Percentiles rank a stretch among this genome's conserved stretches.
phyloP scores from a whole-genome alignment of 371 early-diverging fungal genomes.

The Batrachochytrium dendrobatidis region DNA sequence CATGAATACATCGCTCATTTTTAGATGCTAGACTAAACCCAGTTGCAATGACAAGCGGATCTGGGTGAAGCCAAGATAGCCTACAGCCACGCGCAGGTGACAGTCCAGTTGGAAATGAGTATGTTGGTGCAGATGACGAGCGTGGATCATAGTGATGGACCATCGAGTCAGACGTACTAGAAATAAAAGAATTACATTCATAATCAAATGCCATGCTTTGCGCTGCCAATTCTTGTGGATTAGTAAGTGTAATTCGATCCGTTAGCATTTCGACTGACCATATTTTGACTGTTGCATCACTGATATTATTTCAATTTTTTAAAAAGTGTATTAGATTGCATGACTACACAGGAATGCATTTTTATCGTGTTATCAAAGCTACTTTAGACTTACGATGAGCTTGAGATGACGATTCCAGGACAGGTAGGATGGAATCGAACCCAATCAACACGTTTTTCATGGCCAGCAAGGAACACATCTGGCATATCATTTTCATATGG shows the following conservation, averaged over 20 bases:
- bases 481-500: slow-evolving; percentile 18
- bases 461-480: slow-evolving; percentile 23
- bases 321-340: neutral
- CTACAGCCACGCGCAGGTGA: slow-evolving; percentile 13
- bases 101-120: slow-evolving; percentile 9
- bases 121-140: slow-evolving; percentile 7
- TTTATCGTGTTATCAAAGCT: no score
- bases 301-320: neutral
- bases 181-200: slow-evolving; percentile 12
- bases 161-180: slow-evolving; percentile 4
- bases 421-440: slow-evolving; percentile 22
- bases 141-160: slow-evolving; percentile 23
- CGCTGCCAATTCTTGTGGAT: slow-evolving; percentile 3
- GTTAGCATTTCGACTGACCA: slow-evolving; percentile 21
- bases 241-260: slow-evolving; percentile 13
- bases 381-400: slow-evolving; percentile 9
- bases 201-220: slow-evolving; percentile 19
- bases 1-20: slow-evolving; percentile 1
- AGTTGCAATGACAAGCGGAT: slow-evolving; percentile 13
- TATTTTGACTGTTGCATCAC: slow-evolving; percentile 19
- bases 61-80: slow-evolving; percentile 16
- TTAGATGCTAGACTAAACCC: slow-evolving; percentile 21
- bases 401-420: slow-evolving; percentile 15
- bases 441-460: slow-evolving; percentile 24
- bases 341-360: no score